A percentile compares a stretch with the other conserved stretches of the same genome.
phyloP scores from a whole-genome alignment of 1,284 basidiomycete genomes.

The Heterobasidion irregulare region DNA sequence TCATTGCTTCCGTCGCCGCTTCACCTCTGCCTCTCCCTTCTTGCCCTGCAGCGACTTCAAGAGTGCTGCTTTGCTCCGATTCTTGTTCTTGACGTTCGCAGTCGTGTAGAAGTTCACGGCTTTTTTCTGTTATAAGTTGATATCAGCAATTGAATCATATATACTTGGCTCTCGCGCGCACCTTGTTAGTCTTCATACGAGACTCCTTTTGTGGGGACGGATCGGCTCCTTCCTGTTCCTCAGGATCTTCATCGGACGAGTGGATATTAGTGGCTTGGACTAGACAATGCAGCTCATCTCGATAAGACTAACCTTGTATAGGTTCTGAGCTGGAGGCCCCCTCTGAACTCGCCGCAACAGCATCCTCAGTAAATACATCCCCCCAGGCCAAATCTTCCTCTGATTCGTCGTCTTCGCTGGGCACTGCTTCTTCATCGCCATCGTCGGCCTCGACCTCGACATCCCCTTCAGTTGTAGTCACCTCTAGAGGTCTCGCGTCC shows the following conservation, averaged over 20 bases:
- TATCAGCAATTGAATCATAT: background rate
- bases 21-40: slow-evolving; percentile 5
- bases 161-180: slow-evolving; percentile 14
- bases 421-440: slow-evolving; percentile 22
- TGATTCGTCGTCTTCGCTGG: slow-evolving; percentile 23
- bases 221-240: slow-evolving; percentile 28
- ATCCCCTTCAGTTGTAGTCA: slow-evolving; percentile 24
- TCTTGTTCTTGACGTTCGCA: slow-evolving; percentile 89
- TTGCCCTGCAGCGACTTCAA: slow-evolving; percentile 35
- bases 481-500: slow-evolving; percentile 56
- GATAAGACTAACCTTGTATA: slow-evolving; percentile 6
- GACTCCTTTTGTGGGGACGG: slow-evolving; percentile 43
- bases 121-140: slow-evolving; percentile 51
- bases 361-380: slow-evolving; percentile 55
- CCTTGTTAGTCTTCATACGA: slow-evolving; percentile 89
- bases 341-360: slow-evolving; percentile 15
- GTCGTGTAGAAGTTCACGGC: slow-evolving; percentile 86
- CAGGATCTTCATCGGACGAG: slow-evolving; percentile 20
- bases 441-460: slow-evolving; percentile 19
- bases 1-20: background rate
- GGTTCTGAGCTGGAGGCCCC: slow-evolving; percentile 10
- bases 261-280: slow-evolving; percentile 2
- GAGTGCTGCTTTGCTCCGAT: slow-evolving; percentile 50
- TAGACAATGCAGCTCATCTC: slow-evolving; percentile 6
- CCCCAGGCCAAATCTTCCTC: slow-evolving; percentile 50